Base-by-base conservation (phyloP, 495 filamentous ascomycete genomes). In the Aspergillus panamensis region DNA sequence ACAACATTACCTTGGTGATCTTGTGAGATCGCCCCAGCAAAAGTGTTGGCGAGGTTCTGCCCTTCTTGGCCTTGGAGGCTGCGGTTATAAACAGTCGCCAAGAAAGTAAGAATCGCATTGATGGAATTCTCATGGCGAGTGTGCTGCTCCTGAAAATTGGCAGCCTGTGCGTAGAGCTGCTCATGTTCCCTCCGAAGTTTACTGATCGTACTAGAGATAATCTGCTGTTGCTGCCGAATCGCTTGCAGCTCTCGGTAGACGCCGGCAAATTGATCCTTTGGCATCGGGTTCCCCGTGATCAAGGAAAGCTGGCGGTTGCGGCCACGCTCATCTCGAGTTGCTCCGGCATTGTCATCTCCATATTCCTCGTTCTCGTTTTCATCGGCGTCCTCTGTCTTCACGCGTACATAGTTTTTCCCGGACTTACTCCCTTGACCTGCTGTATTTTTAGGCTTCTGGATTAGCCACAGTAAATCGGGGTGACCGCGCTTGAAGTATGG, bases 111-210 rank as follows among this genome's bases (percentile, higher is more conserved):
- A 62, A 98, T 97, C 21, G 95, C 94, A 64, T 96, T 97, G 68
- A 98, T 98, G 9, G 92, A 96, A 64, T 91, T 96, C 69, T 98
- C 95, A 65, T 98, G 94, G 31, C 95, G 87, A 50, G 92, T 91
- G 65, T 98, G 94, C 67, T 94, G 83, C 32, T 84, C 87, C 68
- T 96, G 92, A 71, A 97, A 97, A 53, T 89, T 87, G 43, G 87
- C 80, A 0, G 93, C 91, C 69, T 97, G 94, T 37, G 91, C 86
- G 62, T 91, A 96, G 9, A 97, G 83, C 57, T 93, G 86, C 57
- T 89, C 84, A 71, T 97, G 92, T 61, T 97, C 91, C 63, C 88
- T 82, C 19, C 87, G 83, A 35, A 97, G 75, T 59, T 88, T 86
- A 40, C 75, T 79, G 49, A 98, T 90, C 45, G 91, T 86, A 48